These are phyloP conservation scores for Arthroderma uncinatum DNA, from an alignment of 2,329 filamentous ascomycete genomes.

Conservation along the genomic window DNA sequence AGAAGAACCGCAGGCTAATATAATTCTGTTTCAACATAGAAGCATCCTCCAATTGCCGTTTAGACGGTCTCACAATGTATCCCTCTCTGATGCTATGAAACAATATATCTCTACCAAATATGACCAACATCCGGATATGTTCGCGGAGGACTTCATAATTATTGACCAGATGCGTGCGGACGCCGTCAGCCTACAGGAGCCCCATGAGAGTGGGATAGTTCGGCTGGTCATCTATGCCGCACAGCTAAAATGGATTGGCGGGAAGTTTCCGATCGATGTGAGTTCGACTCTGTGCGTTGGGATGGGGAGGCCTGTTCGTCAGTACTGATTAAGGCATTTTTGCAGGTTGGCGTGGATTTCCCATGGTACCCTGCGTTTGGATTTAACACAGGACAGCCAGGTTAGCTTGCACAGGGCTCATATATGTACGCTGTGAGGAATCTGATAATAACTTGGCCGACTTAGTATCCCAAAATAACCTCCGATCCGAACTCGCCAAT, in stretches of 20 bases:
- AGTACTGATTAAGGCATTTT: constrained; percentile 6
- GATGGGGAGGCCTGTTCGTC: neutral
- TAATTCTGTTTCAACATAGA: constrained; percentile 17
- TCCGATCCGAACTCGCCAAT: constrained; percentile 79
- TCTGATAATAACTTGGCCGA: neutral
- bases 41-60: constrained; percentile 67
- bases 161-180: constrained; percentile 75
- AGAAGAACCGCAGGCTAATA: neutral
- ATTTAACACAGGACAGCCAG: constrained; percentile 69
- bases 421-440: neutral
- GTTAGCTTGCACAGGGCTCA: constrained; percentile 19
- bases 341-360: constrained; percentile 82
- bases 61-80: constrained; percentile 68
- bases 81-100: constrained; percentile 70
- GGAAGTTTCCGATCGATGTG: constrained; percentile 94
- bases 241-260: constrained; percentile 83
- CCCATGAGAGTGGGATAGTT: constrained; percentile 73
- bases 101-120: constrained; percentile 97
- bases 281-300: constrained; percentile 18
- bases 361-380: constrained; percentile 91
- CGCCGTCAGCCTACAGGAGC: constrained; percentile 79
- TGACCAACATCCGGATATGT: constrained; percentile 97
- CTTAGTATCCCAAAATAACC: constrained; percentile 50
- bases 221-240: constrained; percentile 87
- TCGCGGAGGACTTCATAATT: constrained; percentile 72